Percentiles rank a stretch among this genome's conserved stretches.
phyloP scores from a whole-genome alignment of 2,329 filamentous ascomycete genomes.

The Hypoxylon sp. region DNA sequence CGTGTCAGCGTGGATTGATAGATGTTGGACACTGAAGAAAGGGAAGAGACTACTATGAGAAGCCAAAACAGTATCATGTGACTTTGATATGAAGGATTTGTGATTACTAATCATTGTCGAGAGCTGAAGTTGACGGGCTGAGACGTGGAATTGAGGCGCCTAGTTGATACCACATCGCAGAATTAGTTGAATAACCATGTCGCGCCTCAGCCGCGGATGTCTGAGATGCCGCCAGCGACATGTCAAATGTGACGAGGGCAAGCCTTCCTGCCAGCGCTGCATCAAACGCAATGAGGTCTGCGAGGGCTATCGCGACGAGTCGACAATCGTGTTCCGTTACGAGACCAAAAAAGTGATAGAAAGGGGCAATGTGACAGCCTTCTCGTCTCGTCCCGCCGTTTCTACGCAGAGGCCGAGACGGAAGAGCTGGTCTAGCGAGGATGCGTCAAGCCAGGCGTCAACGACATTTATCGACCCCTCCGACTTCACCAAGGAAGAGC shows the following conservation, averaged over 20 bases:
- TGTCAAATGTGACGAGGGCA: conserved; percentile 46
- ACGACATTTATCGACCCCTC: conserved; percentile 5
- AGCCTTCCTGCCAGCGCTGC: conserved; percentile 49
- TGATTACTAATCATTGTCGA: too few relatives aligned
- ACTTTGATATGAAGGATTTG: too few relatives aligned
- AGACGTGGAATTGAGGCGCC: neutral
- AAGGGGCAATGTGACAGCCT: neutral
- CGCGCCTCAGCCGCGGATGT: conserved; percentile 29
- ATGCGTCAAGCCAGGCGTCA: neutral
- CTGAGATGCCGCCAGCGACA: conserved; percentile 29
- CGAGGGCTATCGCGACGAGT: conserved; percentile 50
- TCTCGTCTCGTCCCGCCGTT: neutral
- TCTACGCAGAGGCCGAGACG: neutral
- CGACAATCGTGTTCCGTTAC: conserved; percentile 48
- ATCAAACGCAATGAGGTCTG: conserved; percentile 49
- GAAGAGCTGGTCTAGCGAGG: conserved; percentile 14
- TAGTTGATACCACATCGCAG: too few relatives aligned
- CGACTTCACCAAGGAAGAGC: conserved; percentile 12
- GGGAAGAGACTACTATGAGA: neutral
- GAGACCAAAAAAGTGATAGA: conserved; percentile 46
- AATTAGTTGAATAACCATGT: conserved; percentile 20
- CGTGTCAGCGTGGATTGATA: too few relatives aligned
- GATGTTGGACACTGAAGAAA: too few relatives aligned
- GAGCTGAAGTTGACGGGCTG: neutral
- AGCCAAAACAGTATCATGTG: neutral